Evolutionary conservation across 1,139 yeast species (phyloP).

Genomic region (Blastobotrys elegans): DNA sequence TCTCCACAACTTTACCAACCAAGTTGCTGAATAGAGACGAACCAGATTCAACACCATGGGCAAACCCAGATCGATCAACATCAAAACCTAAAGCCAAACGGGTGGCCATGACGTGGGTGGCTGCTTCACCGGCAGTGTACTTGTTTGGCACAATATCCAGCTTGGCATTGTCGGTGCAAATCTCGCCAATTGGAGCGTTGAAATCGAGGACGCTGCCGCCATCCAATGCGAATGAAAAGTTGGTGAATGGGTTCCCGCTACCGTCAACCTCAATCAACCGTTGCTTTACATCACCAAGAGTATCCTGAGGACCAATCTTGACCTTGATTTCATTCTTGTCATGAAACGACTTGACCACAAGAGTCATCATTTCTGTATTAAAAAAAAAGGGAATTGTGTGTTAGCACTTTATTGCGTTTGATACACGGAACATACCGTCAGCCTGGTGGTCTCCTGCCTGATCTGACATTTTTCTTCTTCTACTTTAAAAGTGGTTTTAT

Average conservation of each 20-base stretch:
- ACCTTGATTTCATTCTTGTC: conserved; percentile 12
- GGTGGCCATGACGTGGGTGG: conserved; percentile 43
- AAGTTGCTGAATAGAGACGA: conserved; percentile 37
- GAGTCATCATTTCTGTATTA: conserved; percentile 7
- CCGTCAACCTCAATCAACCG: conserved; percentile 49
- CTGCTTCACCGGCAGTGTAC: conserved; percentile 44
- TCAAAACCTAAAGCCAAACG: conserved; percentile 46
- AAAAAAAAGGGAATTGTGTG: neutral
- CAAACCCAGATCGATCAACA: conserved; percentile 28
- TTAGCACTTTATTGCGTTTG: neutral
- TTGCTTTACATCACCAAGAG: conserved; percentile 55
- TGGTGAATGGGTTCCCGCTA: conserved; percentile 51
- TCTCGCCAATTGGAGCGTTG: conserved; percentile 28
- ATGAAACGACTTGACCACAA: conserved; percentile 9
- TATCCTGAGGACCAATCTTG: conserved; percentile 35
- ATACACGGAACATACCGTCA: neutral
- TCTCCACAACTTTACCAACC: conserved; percentile 19
- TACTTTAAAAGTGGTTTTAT: neutral
- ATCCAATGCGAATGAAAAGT: conserved; percentile 47
- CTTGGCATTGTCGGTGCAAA: conserved; percentile 29
- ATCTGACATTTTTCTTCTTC: neutral
- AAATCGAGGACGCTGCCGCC: conserved; percentile 33
- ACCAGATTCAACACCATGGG: conserved; percentile 36
- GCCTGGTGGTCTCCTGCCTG: too few species aligned
- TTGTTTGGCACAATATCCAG: conserved; percentile 39